phyloP scores from a whole-genome alignment of 163 green algal species.

The Scenedesmus sp. region DNA sequence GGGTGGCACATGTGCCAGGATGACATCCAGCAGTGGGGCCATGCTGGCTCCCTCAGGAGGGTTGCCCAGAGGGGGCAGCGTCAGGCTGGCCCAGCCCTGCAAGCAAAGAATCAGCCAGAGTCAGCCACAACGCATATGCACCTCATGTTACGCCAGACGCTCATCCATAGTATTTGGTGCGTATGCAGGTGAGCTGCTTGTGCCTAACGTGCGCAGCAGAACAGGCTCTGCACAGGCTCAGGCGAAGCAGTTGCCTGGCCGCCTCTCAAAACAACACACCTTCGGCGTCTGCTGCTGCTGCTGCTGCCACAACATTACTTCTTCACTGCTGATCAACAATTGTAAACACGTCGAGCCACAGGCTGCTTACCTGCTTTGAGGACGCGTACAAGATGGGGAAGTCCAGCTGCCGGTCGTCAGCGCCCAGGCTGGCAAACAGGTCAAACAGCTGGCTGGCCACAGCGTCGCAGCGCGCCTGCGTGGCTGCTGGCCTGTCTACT shows the following conservation, averaged over 20 bases:
- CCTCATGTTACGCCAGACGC: no score
- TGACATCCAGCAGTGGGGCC: slow-evolving; percentile 80
- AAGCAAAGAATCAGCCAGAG: neutral
- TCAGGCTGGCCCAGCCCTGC: slow-evolving; percentile 73
- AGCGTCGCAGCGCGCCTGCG: slow-evolving; percentile 73
- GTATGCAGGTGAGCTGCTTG: no score
- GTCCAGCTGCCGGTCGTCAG: slow-evolving; percentile 83
- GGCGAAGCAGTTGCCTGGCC: no score
- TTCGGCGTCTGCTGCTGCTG: neutral
- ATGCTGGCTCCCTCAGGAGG: slow-evolving; percentile 58
- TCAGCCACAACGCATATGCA: no score
- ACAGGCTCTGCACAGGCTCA: no score
- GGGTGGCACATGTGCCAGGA: slow-evolving; percentile 76
- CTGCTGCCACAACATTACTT: neutral
- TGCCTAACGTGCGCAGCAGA: no score
- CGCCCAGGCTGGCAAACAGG: slow-evolving; percentile 84
- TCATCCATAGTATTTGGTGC: no score
- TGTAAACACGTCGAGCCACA: no score
- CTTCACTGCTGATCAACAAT: no score
- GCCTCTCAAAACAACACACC: neutral
- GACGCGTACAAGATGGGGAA: slow-evolving; percentile 84
- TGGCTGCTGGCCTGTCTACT: slow-evolving; percentile 44
- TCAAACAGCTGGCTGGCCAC: slow-evolving; percentile 90
- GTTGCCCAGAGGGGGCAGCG: slow-evolving; percentile 49
- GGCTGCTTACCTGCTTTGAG: slow-evolving; percentile 54